phyloP scores from a whole-genome alignment of 2,329 filamentous ascomycete genomes.

The Sporothrix luriei region DNA sequence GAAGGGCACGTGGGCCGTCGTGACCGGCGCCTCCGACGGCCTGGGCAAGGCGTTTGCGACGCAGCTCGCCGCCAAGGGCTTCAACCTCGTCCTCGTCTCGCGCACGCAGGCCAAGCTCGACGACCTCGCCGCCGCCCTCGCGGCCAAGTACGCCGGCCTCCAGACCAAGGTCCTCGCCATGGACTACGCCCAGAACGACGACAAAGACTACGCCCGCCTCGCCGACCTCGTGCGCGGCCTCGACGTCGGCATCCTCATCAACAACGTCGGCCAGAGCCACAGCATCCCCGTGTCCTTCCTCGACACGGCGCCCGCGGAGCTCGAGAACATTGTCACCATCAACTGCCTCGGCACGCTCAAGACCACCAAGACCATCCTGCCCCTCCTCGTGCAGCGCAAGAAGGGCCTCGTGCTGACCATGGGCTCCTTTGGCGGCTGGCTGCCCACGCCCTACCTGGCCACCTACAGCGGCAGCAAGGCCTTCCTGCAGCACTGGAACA shows the following conservation, averaged over 20 bases:
- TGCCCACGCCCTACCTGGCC: slow-evolving; percentile 87
- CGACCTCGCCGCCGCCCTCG: slow-evolving; percentile 73
- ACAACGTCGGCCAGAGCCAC: slow-evolving; percentile 96
- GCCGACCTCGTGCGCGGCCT: slow-evolving; percentile 68
- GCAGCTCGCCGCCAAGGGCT: slow-evolving; percentile 87
- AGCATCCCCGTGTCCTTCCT: slow-evolving; percentile 88
- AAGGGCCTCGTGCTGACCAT: slow-evolving; percentile 91
- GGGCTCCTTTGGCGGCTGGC: slow-evolving; percentile 92
- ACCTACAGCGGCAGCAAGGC: slow-evolving; percentile 98
- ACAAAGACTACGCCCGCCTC: slow-evolving; percentile 77
- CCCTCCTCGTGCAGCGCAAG: slow-evolving; percentile 80
- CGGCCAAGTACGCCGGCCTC: slow-evolving; percentile 65
- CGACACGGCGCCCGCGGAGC: slow-evolving; percentile 75
- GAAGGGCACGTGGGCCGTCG: slow-evolving; percentile 88
- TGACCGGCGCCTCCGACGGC: slow-evolving; percentile 94
- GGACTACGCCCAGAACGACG: slow-evolving; percentile 82
- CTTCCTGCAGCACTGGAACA: slow-evolving; percentile 96
- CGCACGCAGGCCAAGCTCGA: slow-evolving; percentile 93
- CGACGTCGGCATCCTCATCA: slow-evolving; percentile 85
- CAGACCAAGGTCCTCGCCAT: slow-evolving; percentile 81
- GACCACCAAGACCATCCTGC: slow-evolving; percentile 81
- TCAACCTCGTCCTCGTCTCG: slow-evolving; percentile 92
- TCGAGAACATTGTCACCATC: slow-evolving; percentile 89
- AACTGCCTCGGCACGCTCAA: slow-evolving; percentile 91
- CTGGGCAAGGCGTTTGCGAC: slow-evolving; percentile 94